Evolutionary conservation across 2,329 filamentous ascomycete species (phyloP).

Genomic region (Alternaria infectoria): DNA sequence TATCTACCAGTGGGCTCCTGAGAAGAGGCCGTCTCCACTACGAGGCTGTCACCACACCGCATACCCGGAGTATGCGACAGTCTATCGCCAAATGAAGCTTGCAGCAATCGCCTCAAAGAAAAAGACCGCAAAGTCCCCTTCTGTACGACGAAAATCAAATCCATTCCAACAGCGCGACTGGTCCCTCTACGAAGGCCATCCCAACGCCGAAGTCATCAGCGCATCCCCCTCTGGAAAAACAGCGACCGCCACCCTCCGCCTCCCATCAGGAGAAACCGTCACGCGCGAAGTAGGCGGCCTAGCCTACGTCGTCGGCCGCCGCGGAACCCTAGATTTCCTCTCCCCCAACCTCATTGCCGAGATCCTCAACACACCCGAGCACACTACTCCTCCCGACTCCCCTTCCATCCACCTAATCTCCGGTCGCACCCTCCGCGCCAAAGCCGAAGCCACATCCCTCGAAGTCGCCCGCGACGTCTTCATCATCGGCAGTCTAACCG

Average conservation of each 20-base stretch:
- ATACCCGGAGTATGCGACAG: slow-evolving; percentile 67
- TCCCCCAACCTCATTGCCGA: slow-evolving; percentile 55
- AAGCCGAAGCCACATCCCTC: slow-evolving; percentile 56
- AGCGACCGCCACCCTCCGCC: slow-evolving; percentile 52
- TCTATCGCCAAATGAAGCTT: slow-evolving; percentile 67
- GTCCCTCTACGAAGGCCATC: slow-evolving; percentile 62
- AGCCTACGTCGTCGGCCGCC: slow-evolving; percentile 63
- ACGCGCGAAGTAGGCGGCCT: slow-evolving; percentile 56
- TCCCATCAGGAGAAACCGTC: slow-evolving; percentile 52
- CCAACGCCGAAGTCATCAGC: slow-evolving; percentile 59
- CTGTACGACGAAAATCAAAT: slow-evolving; percentile 46
- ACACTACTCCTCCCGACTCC: background rate
- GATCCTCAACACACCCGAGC: slow-evolving; percentile 46
- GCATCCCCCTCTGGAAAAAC: slow-evolving; percentile 25
- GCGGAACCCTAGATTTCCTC: slow-evolving; percentile 62
- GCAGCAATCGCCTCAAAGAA: slow-evolving; percentile 44
- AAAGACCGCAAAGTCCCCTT: slow-evolving; percentile 27
- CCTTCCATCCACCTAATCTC: slow-evolving; percentile 50
- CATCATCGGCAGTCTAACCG: slow-evolving; percentile 64
- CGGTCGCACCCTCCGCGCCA: slow-evolving; percentile 60
- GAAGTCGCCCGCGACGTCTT: slow-evolving; percentile 62
- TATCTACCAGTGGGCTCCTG: slow-evolving; percentile 65
- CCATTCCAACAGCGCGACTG: slow-evolving; percentile 57
- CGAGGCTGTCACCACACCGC: slow-evolving; percentile 65
- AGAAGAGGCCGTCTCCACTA: slow-evolving; percentile 62